Percentiles rank a stretch among this genome's conserved stretches.
Evolutionary conservation across 371 early-diverging fungal species (phyloP).

Genomic region (Rhizomucor pusillus): DNA sequence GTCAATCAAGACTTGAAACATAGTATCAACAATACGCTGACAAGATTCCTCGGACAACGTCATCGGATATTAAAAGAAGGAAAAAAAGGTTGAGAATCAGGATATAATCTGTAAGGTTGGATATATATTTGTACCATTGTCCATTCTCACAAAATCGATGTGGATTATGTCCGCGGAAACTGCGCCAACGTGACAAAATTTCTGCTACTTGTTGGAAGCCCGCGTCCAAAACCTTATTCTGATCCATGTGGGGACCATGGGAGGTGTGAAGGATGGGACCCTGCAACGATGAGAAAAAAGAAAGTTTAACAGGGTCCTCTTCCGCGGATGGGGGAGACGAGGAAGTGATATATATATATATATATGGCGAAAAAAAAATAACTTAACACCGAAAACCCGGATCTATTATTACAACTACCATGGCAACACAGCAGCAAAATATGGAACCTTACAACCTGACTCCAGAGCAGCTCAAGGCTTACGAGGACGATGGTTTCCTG

Average conservation of each 20-base stretch:
- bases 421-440: conserved; percentile 7
- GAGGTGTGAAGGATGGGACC: too few relatives aligned
- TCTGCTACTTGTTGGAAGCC: too few relatives aligned
- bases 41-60: conserved; percentile 9
- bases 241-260: too few relatives aligned
- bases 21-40: conserved; percentile 22
- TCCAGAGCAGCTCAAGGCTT: conserved; percentile 37
- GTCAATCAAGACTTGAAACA: conserved; percentile 45
- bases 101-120: too few relatives aligned
- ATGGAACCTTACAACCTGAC: conserved; percentile 30
- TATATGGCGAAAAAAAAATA: not conserved
- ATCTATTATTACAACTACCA: not conserved
- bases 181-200: too few relatives aligned
- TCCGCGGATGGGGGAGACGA: not conserved
- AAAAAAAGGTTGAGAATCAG: not conserved
- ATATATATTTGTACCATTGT: too few relatives aligned
- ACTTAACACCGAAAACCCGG: not conserved
- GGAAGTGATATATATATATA: not conserved
- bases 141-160: too few relatives aligned
- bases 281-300: too few relatives aligned
- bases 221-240: too few relatives aligned
- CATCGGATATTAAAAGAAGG: not conserved
- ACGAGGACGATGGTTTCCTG: conserved; percentile 44
- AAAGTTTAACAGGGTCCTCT: too few relatives aligned
- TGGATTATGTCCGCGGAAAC: not conserved